Percentiles rank a stretch among this genome's conserved stretches.
phyloP scores from a whole-genome alignment of 1,284 basidiomycete species.

The Cryptococcus sp. region DNA sequence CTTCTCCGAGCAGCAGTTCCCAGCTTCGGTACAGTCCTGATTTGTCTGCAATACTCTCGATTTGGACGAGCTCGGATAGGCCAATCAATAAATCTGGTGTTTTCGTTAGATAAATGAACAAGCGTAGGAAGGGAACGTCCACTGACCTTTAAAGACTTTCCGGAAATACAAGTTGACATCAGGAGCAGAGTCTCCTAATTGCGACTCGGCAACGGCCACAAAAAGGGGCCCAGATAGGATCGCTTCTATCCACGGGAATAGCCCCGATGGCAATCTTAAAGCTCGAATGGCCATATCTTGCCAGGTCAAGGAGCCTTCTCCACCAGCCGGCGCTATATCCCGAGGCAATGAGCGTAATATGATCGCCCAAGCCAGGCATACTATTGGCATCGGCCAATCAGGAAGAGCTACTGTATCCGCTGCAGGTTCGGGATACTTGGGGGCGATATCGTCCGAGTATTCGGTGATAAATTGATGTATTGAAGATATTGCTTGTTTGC shows the following conservation, averaged over 20 bases:
- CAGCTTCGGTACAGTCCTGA: slow-evolving; percentile 37
- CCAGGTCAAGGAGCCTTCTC: slow-evolving; percentile 23
- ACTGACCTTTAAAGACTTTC: slow-evolving; percentile 43
- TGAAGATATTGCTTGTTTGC: slow-evolving; percentile 31
- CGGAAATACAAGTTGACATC: slow-evolving; percentile 27
- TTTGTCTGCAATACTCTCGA: slow-evolving; percentile 36
- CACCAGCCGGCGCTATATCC: slow-evolving; percentile 24
- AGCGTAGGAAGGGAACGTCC: not conserved
- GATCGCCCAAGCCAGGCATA: slow-evolving; percentile 48
- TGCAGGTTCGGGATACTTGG: slow-evolving; percentile 13
- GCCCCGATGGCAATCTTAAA: slow-evolving; percentile 29
- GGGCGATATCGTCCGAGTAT: slow-evolving; percentile 30
- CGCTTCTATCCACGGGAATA: slow-evolving; percentile 45
- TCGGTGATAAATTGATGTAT: slow-evolving; percentile 40
- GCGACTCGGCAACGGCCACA: slow-evolving; percentile 14
- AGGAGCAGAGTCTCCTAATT: not conserved
- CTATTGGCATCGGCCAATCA: slow-evolving; percentile 38
- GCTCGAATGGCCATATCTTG: slow-evolving; percentile 36
- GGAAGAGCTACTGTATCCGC: slow-evolving; percentile 18
- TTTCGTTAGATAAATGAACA: not conserved
- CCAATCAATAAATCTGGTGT: slow-evolving; percentile 42
- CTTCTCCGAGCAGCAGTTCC: slow-evolving; percentile 40
- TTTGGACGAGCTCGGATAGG: slow-evolving; percentile 34
- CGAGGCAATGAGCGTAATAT: slow-evolving; percentile 34
- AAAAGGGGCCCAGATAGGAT: slow-evolving; percentile 41